These are phyloP conservation scores for Pseudopyrenochaeta lycopersici DNA, from an alignment of 2,329 filamentous ascomycete genomes.

Conservation along the genomic window DNA sequence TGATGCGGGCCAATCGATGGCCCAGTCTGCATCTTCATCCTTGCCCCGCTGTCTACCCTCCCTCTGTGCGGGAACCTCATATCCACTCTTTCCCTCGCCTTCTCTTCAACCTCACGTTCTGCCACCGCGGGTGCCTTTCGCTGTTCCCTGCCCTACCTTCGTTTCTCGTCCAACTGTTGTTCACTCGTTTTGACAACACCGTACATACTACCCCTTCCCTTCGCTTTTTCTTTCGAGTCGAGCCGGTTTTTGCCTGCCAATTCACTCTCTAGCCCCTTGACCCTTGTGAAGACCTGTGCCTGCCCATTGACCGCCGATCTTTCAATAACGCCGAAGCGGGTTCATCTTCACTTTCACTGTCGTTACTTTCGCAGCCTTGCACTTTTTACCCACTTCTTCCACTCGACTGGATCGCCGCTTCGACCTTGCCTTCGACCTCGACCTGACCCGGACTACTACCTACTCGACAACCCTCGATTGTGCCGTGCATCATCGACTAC, in stretches of 20 bases:
- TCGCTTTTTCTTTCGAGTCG: slow-evolving; percentile 6
- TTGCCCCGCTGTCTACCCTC: slow-evolving; percentile 7
- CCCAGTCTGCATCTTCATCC: slow-evolving; percentile 4
- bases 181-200: slow-evolving; percentile 45
- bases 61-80: slow-evolving; percentile 22
- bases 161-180: slow-evolving; percentile 40
- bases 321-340: slow-evolving; percentile 10
- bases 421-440: neutral
- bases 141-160: slow-evolving; percentile 29
- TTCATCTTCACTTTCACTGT: slow-evolving; percentile 12
- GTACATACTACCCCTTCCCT: slow-evolving; percentile 21
- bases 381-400: slow-evolving; percentile 4
- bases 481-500: slow-evolving; percentile 30
- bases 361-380: slow-evolving; percentile 8
- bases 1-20: slow-evolving; percentile 26
- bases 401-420: slow-evolving; percentile 11
- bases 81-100: slow-evolving; percentile 36
- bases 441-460: too few species aligned
- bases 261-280: slow-evolving; percentile 6
- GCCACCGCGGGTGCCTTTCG: slow-evolving; percentile 18
- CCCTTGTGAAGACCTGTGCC: slow-evolving; percentile 9
- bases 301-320: slow-evolving; percentile 10
- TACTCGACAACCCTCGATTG: slow-evolving; percentile 17
- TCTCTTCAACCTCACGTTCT: slow-evolving; percentile 25
- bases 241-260: slow-evolving; percentile 3